Percentiles rank a stretch among this genome's conserved stretches.
Evolutionary conservation across 257 asterid genomes (phyloP).

Genomic region (Nicotiana paniculata): DNA sequence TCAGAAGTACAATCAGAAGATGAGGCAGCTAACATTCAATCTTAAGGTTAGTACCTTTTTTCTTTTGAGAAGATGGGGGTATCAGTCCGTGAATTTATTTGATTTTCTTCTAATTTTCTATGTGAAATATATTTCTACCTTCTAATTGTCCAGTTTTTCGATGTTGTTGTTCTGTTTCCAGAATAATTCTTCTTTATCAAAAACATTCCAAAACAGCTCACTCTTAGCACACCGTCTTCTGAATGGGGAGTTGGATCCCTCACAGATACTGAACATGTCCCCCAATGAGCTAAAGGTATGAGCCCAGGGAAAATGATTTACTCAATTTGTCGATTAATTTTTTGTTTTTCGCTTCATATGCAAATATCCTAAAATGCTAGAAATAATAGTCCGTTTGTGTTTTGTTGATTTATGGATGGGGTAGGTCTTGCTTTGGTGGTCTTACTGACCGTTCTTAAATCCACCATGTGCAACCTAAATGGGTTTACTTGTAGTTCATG

Average conservation of each 20-base stretch:
- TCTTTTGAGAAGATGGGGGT: background rate
- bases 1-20: slow-evolving; percentile 73
- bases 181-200: slow-evolving; percentile 18
- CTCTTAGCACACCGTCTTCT: slow-evolving; percentile 59
- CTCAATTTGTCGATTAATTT: background rate
- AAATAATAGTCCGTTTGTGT: background rate
- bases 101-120: slow-evolving; percentile 4
- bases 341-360: background rate
- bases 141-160: slow-evolving; percentile 7
- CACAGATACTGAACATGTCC: slow-evolving; percentile 56
- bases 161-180: slow-evolving; percentile 17
- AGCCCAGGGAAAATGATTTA: background rate
- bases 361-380: background rate
- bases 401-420: background rate
- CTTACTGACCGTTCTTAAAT: background rate
- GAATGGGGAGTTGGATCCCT: slow-evolving; percentile 72
- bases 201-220: slow-evolving; percentile 37
- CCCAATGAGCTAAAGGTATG: slow-evolving; percentile 75
- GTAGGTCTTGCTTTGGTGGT: background rate
- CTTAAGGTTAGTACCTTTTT: slow-evolving; percentile 45
- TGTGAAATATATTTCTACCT: background rate
- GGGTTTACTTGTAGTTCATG: background rate
- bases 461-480: background rate
- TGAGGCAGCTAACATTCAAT: slow-evolving; percentile 61
- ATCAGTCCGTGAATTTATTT: background rate